Base-by-base conservation (phyloP, 176 grass and related monocot genomes). In the Phragmites australis region DNA sequence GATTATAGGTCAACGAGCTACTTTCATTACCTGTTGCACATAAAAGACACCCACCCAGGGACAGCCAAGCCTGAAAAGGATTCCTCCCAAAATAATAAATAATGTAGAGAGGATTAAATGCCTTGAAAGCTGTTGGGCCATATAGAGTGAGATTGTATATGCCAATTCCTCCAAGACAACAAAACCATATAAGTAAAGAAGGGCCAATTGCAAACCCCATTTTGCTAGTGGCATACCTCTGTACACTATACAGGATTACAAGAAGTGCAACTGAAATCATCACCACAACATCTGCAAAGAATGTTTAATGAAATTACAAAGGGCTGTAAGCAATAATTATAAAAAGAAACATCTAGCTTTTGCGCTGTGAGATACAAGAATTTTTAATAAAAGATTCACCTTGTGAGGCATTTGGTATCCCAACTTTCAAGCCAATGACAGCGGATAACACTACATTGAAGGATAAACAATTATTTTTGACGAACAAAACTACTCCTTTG, bases 161-260 rank as follows among this genome's bases (percentile, higher is more conserved):
- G 74, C 92, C 90, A 56, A 98, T 89, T 62, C 81, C 87, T 76
- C 95, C 95, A 57, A 98, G 90, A 65, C 82, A 98, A 58, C 85
- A 93, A 93, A 98, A 98, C 95, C 95, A 98, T 84, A 94, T 79
- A 83, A 98, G 89, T 76, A 98, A 94, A 87, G 77, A 85, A 61
- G 95, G 95, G 44, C 95, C 95, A 65, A 98, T 57, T 44, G 56
- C 90, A 92, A 98, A 87, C 25, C 95, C 95, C 43, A 98, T 84
- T 93, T 98, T 98, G 81, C 90, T 94, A 78, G 90, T 94, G 23
- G 92, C 92, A 85, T 88, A 98, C 65, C 82, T 98, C 90, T 94
- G 92, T 82, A 91, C 26, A 74, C 88, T 93, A 83, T 89, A 98
- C 72, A 98, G 74, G 48, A 98, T 82, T 76, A 94, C 61, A 87